A percentile compares a stretch with the other conserved stretches of the same genome.
Evolutionary conservation across 306 rosid genomes (phyloP).

Genomic region (Carpinus viminea): DNA sequence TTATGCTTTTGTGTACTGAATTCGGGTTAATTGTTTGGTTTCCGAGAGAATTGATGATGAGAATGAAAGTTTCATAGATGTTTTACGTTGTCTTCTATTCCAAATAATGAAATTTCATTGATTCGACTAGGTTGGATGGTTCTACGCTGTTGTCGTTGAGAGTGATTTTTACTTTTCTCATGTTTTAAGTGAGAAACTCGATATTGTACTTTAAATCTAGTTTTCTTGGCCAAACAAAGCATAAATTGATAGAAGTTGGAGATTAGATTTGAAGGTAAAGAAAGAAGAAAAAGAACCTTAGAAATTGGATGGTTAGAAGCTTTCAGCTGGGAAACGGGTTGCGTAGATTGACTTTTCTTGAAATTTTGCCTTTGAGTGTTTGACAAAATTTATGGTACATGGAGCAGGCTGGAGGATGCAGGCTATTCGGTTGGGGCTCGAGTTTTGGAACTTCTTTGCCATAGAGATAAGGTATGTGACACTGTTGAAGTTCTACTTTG

Average conservation of each 20-base stretch:
- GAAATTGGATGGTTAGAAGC: background rate
- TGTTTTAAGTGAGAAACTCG: background rate
- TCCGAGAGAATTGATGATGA: background rate
- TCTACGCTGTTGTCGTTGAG: background rate
- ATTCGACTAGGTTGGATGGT: background rate
- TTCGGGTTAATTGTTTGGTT: background rate
- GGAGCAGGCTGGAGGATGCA: conserved; percentile 86
- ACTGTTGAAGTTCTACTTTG: conserved; percentile 8
- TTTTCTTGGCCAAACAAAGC: background rate
- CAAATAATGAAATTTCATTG: background rate
- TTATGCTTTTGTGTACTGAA: background rate
- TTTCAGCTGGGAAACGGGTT: background rate
- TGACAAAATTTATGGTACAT: conserved; percentile 23
- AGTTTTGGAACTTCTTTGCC: conserved; percentile 94
- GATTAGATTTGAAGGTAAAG: background rate
- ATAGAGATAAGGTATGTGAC: conserved; percentile 78
- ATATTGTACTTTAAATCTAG: background rate
- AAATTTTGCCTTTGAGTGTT: conserved; percentile 3
- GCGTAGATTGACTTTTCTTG: background rate
- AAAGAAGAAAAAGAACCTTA: background rate
- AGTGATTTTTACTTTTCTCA: background rate
- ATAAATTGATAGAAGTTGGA: background rate
- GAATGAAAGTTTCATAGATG: background rate
- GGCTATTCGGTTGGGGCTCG: conserved; percentile 98
- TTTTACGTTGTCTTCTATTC: background rate